Conservation (phyloP, 2,329 filamentous ascomycete species). For the Davidsoniella eucalypti region DNA sequence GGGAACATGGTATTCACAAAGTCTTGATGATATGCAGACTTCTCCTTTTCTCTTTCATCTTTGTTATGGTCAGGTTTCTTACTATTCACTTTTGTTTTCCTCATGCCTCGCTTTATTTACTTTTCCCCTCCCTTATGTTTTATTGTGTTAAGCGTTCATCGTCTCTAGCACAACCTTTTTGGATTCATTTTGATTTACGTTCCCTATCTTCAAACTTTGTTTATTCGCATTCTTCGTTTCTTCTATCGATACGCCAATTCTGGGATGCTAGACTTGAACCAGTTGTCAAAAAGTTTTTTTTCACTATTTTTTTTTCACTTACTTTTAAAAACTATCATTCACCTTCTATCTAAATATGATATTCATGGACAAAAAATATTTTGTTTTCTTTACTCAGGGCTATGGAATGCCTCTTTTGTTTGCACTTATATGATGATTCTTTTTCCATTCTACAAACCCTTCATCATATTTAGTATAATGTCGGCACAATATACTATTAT, state of each 20-base stretch:
- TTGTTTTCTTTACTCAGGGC: too few species aligned
- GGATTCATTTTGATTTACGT: not conserved
- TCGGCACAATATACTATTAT: too few species aligned
- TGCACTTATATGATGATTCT: too few species aligned
- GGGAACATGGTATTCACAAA: too few species aligned
- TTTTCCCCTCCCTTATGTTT: too few species aligned
- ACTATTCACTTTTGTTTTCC: not conserved
- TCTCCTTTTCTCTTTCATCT: slow-evolving; percentile 4
- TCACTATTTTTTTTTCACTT: slow-evolving; percentile 1
- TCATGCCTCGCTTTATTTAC: not conserved
- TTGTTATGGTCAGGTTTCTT: not conserved
- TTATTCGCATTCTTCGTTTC: not conserved
- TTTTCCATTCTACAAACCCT: too few species aligned
- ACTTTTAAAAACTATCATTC: not conserved
- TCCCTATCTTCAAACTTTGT: not conserved
- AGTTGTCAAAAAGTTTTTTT: slow-evolving; percentile 12
- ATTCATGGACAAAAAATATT: too few species aligned
- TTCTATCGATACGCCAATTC: slow-evolving; percentile 2
- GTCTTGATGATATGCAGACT: not conserved
- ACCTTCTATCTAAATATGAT: too few species aligned
- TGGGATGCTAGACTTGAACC: slow-evolving; percentile 9
- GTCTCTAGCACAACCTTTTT: too few species aligned
- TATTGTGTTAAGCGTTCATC: too few species aligned
- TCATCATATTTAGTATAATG: too few species aligned
- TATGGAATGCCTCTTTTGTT: too few species aligned